These are phyloP conservation scores for Fusarium mangiferae DNA, from an alignment of 2,329 filamentous ascomycete genomes.

Conservation along the genomic window DNA sequence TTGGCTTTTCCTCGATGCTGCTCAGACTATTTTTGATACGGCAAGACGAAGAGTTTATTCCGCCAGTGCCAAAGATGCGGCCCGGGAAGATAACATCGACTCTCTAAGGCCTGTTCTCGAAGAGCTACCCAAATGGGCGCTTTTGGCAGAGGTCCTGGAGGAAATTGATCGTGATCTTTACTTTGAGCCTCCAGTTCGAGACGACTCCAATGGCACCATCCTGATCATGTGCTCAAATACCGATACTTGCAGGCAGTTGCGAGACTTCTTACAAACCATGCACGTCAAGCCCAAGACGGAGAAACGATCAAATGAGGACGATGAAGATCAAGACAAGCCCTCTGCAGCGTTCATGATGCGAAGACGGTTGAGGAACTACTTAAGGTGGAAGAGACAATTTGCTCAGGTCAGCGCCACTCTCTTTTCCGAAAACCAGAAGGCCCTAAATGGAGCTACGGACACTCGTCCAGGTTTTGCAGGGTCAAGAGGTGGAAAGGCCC, in stretches of 20 bases:
- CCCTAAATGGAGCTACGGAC: slow-evolving; percentile 74
- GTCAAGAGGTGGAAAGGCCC: slow-evolving; percentile 68
- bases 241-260: slow-evolving; percentile 85
- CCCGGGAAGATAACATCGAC: slow-evolving; percentile 61
- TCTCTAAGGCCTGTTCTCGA: slow-evolving; percentile 85
- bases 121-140: slow-evolving; percentile 92
- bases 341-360: slow-evolving; percentile 92
- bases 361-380: slow-evolving; percentile 83
- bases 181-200: slow-evolving; percentile 78
- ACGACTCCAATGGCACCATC: slow-evolving; percentile 91
- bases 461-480: slow-evolving; percentile 57
- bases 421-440: slow-evolving; percentile 83
- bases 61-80: slow-evolving; percentile 67
- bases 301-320: slow-evolving; percentile 54
- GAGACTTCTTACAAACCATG: slow-evolving; percentile 93
- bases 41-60: slow-evolving; percentile 90
- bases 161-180: slow-evolving; percentile 94
- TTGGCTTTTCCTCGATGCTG: slow-evolving; percentile 95
- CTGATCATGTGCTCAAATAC: slow-evolving; percentile 95
- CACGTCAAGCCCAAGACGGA: slow-evolving; percentile 71
- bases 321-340: slow-evolving; percentile 67
- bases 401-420: slow-evolving; percentile 83
- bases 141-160: slow-evolving; percentile 88
- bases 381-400: slow-evolving; percentile 91
- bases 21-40: slow-evolving; percentile 92